Evolutionary conservation across 805 yeast species (phyloP), one percentile per base, ranked within the genome.

Genomic region (Dipodascopsis uninucleata): DNA sequence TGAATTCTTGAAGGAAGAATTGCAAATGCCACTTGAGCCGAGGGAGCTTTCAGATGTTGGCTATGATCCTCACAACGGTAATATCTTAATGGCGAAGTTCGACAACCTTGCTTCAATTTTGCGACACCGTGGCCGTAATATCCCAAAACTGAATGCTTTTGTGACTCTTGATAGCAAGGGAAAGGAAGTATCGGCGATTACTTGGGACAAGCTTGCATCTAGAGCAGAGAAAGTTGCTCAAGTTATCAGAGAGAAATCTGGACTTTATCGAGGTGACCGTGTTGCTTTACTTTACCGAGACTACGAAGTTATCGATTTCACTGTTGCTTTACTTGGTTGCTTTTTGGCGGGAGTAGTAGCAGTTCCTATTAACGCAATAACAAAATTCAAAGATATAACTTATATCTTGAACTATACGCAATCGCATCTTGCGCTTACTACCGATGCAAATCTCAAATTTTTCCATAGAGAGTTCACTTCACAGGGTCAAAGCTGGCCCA

Each of bases 281-380:
- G 95, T 90, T 0, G 78, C 86, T 25, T 69, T 93, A 33, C 75
- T 94, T 55, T 93, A 88, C 61, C 87, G 85, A 57, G 87, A 82
- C 46, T 74, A 75, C 24, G 97, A 93, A 63, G 79, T 85, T 2
- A 74, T 85, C 9, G 97, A 93, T 52, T 90, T 89, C 61, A 76
- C 85, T 0, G 77, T 85, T 1, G 94, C 97, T 0, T 63, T 93
- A 17, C 76, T 87, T 62, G 98, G 96, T 5, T 89, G 97, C 61
- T 85, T 90, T 55, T 69, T 90, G 45, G 95, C 97, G 1, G 96
- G 95, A 1, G 83, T 87, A 36, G 89, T 93, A 2, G 97, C 97
- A 0, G 90, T 93, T 4, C 98, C 98, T 0, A 79, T 93, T 32
- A 85, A 85, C 42, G 47, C 84, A 80, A 42, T 74, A 79, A 22